Conservation (phyloP, 345 rosid genomes). For the Cardamine occulta region DNA sequence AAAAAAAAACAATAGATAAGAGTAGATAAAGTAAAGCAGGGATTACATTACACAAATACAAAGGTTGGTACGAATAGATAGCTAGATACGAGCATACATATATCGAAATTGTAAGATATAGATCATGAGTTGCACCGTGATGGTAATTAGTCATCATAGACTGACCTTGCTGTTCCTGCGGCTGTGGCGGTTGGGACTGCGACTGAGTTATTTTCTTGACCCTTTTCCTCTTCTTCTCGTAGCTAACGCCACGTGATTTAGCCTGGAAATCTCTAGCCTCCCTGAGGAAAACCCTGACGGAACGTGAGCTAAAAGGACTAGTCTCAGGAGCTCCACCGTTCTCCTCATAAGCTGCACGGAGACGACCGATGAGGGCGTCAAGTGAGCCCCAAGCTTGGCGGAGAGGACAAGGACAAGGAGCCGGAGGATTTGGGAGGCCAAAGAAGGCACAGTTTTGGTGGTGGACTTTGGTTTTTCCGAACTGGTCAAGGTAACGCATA, state of each 20-base stretch:
- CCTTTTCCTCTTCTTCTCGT: slow-evolving; percentile 86
- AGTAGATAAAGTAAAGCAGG: background rate
- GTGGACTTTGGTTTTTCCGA: slow-evolving; percentile 49
- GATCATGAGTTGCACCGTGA: slow-evolving; percentile 32
- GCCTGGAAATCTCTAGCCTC: slow-evolving; percentile 91
- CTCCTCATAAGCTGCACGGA: slow-evolving; percentile 87
- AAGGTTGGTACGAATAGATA: no score
- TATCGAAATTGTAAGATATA: slow-evolving; percentile 8
- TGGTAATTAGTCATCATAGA: slow-evolving; percentile 32
- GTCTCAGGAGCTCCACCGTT: slow-evolving; percentile 80
- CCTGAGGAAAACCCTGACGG: slow-evolving; percentile 76
- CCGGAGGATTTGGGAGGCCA: slow-evolving; percentile 83
- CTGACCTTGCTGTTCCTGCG: slow-evolving; percentile 27
- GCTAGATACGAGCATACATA: slow-evolving; percentile 7
- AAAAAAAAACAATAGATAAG: slow-evolving; percentile 15
- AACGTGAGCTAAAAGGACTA: slow-evolving; percentile 84
- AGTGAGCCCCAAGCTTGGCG: slow-evolving; percentile 98
- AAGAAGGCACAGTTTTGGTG: slow-evolving; percentile 82
- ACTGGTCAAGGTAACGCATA: slow-evolving; percentile 51
- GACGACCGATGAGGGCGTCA: slow-evolving; percentile 87
- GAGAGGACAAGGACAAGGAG: slow-evolving; percentile 90
- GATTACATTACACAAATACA: slow-evolving; percentile 26
- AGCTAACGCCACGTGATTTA: slow-evolving; percentile 86
- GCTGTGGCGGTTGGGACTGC: slow-evolving; percentile 22
- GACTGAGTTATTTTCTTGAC: slow-evolving; percentile 39